Evolutionary conservation across 192 early-diverging fungal genomes (phyloP), one percentile per base, ranked within the genome.

Genomic region (Lobosporangium transversale): DNA sequence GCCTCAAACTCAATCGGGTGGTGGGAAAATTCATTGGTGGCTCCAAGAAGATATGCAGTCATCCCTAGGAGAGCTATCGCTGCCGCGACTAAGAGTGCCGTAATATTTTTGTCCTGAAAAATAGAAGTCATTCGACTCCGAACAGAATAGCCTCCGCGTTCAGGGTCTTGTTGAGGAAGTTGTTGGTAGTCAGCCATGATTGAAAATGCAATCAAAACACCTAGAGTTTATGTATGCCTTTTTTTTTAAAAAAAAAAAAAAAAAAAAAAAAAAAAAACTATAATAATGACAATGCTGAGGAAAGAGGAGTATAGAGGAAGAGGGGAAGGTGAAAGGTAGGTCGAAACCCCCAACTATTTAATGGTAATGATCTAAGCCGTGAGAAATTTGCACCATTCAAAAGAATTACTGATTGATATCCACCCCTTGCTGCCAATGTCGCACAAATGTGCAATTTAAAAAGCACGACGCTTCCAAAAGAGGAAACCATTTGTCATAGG

Each of bases 11-110:
- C 54, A 37, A 79, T 57, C 36, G 51, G 48, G 44, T 57, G 37
- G n/a, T 51, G 68, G 2, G 78, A 66, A 17, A 71, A 53, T 32
- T 79, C 67, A 48, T 79, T 79, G 21, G 78, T 45, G 17, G 78
- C 53, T 24, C 63, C 78, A 23, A 71, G 20, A 32, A 53, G 37
- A 33, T 66, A 70, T 35, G 66, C 62, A 14, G 69, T 50, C 44
- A 55, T 47, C 52, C 60, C 53, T 21, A 79, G 51, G 29, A 79
- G 78, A 4, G 62, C 62, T 23, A 66, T 71, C 7, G 78, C 67
- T 1, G 78, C 78, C 3, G 65, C 62, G 40, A 63, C 70, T 20
- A 75, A 63, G 27, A 75, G 55, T 27, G 66, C 27, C 12, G 70
- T 75, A 26, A 37, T 66, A 49, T 66, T 66, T 50, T 66, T 75